Percentiles rank a stretch among this genome's conserved stretches.
Evolutionary conservation across 345 rosid species (phyloP).

Genomic region (Populus tremula): DNA sequence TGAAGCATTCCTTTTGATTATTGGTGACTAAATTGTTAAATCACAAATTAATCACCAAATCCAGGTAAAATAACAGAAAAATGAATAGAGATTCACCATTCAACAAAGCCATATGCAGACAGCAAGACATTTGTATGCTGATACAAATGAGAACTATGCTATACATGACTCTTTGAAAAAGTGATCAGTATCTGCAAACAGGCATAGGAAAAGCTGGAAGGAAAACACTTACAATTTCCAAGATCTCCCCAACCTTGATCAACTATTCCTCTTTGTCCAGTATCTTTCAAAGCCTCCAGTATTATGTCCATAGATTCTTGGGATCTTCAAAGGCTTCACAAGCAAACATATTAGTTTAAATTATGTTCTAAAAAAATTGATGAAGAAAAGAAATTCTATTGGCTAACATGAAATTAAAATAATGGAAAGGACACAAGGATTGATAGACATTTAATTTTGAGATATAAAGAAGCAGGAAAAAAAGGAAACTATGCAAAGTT

Average conservation of each 20-base stretch:
- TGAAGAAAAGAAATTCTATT: background rate
- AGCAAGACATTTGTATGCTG: background rate
- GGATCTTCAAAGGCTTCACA: constrained; percentile 90
- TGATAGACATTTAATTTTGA: background rate
- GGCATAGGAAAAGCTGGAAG: background rate
- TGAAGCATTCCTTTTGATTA: background rate
- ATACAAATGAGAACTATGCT: background rate
- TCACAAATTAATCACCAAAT: background rate
- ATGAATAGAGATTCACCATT: background rate
- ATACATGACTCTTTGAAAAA: background rate
- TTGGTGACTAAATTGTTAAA: background rate
- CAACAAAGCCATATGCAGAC: background rate
- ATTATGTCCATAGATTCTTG: constrained; percentile 60
- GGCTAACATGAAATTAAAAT: background rate
- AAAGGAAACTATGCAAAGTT: background rate
- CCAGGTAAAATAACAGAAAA: background rate
- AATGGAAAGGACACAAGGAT: background rate
- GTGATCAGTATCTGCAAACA: background rate
- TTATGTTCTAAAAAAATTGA: constrained; percentile 1
- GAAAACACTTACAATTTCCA: constrained; percentile 63
- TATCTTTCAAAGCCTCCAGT: constrained; percentile 78
- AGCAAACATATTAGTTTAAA: constrained; percentile 14
- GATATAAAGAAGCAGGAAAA: background rate
- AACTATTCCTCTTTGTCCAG: constrained; percentile 88
- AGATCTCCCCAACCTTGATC: constrained; percentile 97